Conservation (phyloP, 2,329 filamentous ascomycete genomes). For the Paracoccidioides brasiliensis region DNA sequence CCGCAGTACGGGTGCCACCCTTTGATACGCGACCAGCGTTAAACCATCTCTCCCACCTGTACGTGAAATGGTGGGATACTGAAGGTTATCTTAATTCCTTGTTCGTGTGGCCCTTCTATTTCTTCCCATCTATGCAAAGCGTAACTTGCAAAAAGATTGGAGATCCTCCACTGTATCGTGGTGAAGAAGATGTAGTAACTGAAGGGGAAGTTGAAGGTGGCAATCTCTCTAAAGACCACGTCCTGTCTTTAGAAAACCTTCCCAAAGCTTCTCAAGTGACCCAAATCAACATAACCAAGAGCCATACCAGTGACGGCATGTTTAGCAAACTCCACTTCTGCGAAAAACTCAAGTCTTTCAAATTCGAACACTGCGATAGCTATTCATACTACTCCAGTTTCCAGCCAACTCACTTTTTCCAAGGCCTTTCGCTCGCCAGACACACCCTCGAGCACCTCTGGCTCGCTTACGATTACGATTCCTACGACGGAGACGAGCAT, state of each 20-base stretch:
- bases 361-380: conserved; percentile 4
- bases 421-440: neutral
- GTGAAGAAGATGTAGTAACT: neutral
- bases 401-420: neutral
- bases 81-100: neutral
- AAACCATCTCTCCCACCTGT: neutral
- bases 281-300: neutral
- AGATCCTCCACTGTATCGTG: neutral
- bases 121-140: conserved; percentile 1
- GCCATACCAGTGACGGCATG: conserved; percentile 2
- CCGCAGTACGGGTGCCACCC: neutral
- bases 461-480: neutral
- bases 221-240: neutral
- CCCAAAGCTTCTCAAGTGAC: neutral
- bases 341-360: conserved; percentile 6
- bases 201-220: neutral
- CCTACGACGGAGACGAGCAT: neutral
- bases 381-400: neutral
- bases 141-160: neutral
- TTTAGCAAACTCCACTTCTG: conserved; percentile 1
- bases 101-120: neutral
- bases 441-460: neutral
- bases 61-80: neutral
- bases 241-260: neutral
- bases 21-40: conserved; percentile 1